Evolutionary conservation across 257 asterid genomes (phyloP), one percentile per base, ranked within the genome.

Genomic region (Sherardia arvensis): DNA sequence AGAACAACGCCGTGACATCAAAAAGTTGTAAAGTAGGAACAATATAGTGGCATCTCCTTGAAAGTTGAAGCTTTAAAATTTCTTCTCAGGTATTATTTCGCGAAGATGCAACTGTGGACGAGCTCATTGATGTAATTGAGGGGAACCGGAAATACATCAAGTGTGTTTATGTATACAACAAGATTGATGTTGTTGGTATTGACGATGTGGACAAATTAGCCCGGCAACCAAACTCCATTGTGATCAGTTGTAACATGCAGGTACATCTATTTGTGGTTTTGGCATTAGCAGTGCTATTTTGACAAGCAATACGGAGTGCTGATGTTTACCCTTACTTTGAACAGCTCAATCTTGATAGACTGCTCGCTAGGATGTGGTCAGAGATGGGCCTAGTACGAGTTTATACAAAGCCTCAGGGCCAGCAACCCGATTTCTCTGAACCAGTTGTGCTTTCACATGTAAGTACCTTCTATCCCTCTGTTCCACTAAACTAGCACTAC

Each of bases 41-140:
- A 43, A 43, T 4, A 15, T 43, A 17, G 8, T 43, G 51, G 51
- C 36, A 9, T 23, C 59, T 25, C 40, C 40, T 0, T 4, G 3
- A 38, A 38, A 29, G 30, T 23, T 21, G 18, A 5, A 22, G 29
- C 34, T 62, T 64, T 40, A 71, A 40, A 68, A 67, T 59, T 45
- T 64, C 56, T 49, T 36, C 40, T 58, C 62, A 93, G 97, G 79
- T 93, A 61, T 81, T 93, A 75, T 90, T 93, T 78, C 97, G 99
- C 67, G 99, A 90, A 80, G 97, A 93, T 81, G 96, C 97, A 11
- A 90, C 97, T 8, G 99, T 93, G 73, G 99, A 93, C 85, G 99
- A 90, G 59, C 90, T 89, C 36, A 93, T 93, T 18, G 99, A 93
- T 74, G 99, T 93, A 57, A 93, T 93, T 51, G 99, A 93, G 83